Base-by-base conservation (phyloP, 768 basidiomycete genomes). In the Termitomyces sp. region DNA sequence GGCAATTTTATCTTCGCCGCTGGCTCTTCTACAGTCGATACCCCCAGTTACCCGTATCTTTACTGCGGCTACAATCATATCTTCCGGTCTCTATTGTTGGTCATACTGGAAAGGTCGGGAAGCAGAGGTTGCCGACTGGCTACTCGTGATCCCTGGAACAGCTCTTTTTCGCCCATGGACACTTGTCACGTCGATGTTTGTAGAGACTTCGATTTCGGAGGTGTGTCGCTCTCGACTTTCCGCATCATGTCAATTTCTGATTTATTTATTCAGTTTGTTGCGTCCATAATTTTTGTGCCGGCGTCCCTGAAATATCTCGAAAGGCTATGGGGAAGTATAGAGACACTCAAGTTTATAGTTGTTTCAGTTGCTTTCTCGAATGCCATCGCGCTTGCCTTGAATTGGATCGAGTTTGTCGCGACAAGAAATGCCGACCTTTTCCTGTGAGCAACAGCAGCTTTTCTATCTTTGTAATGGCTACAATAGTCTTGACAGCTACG, bases 81-180 rank as follows among this genome's bases (percentile, higher is more conserved):
- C 74, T 12, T 82, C 87, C 26, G 73, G 84, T 61, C 63, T 85
- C 56, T 88, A 87, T 73, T 77, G 79, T 61, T 89, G 84, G 80
- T 72, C 88, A 48, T 75, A 73, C 64, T 92, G 83, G 83, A 79
- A 66, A 70, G 78, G 69, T 35, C 53, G 69, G 54, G 68, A 53
- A 64, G 66, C 65, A 58, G 71, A 69, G 60, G 74, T 66, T 55
- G 77, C 66, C 30, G 84, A 88, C 32, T 95, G 89, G 73, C 77
- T 96, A 65, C 85, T 87, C 6, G 75, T 95, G 58, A 78, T 91
- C 12, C 94, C 94, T 5, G 94, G 93, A 14, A 80, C 82, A 43
- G 87, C 87, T 65, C 64, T 93, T 32, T 92, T 87, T 70, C 86
- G 86, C 61, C 96, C 96, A 47, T 99, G 97, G 97, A 93, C 93